Evolutionary conservation across 2,329 filamentous ascomycete species (phyloP).

Genomic region (Xylariaceae sp.): DNA sequence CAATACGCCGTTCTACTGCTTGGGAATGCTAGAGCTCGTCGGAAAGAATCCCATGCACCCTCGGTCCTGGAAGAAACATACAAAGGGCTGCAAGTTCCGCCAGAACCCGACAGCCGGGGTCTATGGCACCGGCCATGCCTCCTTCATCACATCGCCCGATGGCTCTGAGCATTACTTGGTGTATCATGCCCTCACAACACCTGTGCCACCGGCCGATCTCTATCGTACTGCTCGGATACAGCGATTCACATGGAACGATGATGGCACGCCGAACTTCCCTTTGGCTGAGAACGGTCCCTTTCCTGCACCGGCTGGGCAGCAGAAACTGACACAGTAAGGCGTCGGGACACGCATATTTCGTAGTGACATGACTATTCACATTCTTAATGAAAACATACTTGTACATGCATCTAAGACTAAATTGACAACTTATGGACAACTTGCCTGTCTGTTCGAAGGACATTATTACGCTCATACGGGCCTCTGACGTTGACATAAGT

Average conservation of each 20-base stretch:
- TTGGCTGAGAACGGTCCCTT: conserved; percentile 34
- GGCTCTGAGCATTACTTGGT: conserved; percentile 33
- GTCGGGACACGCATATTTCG: neutral
- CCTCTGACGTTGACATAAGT: too few species aligned
- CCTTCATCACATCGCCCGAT: conserved; percentile 34
- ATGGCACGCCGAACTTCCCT: conserved; percentile 33
- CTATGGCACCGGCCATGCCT: conserved; percentile 35
- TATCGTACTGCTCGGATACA: conserved; percentile 34
- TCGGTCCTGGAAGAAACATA: conserved; percentile 34
- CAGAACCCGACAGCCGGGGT: conserved; percentile 32
- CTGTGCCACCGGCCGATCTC: conserved; percentile 30
- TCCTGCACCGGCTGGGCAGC: conserved; percentile 31
- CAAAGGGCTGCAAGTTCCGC: conserved; percentile 33
- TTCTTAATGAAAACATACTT: neutral
- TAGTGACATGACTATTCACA: neutral
- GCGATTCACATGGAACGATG: conserved; percentile 33
- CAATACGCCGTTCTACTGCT: conserved; percentile 36
- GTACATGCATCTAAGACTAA: too few species aligned
- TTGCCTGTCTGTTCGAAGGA: too few species aligned
- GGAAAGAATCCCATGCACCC: conserved; percentile 36
- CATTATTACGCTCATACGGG: too few species aligned
- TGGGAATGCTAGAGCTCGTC: conserved; percentile 34
- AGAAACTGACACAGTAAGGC: conserved; percentile 15
- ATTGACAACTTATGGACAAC: neutral
- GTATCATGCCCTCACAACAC: conserved; percentile 34